A percentile compares a stretch with the other conserved stretches of the same genome.
Evolutionary conservation across 129 eudicot genomes (phyloP).

Genomic region (Escallonia herrerae): DNA sequence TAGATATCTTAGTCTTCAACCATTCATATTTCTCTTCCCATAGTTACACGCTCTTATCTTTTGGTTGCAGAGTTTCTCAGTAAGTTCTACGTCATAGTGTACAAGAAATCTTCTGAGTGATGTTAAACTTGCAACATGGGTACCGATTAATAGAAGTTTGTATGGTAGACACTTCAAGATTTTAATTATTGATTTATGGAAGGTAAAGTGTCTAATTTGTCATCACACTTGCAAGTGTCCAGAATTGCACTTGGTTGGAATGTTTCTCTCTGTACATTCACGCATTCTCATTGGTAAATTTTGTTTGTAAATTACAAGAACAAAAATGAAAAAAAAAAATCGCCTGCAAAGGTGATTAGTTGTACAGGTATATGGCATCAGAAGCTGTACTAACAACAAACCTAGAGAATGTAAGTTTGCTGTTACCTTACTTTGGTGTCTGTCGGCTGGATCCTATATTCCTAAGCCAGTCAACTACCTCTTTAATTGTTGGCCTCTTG

Average conservation of each 20-base stretch:
- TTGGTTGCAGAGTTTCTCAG: background rate
- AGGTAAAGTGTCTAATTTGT: background rate
- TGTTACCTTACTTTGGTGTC: conserved; percentile 29
- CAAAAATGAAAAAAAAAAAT: conserved; percentile 10
- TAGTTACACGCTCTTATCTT: background rate
- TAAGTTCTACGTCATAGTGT: too few relatives aligned
- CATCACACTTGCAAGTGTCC: background rate
- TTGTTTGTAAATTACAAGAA: conserved; percentile 5
- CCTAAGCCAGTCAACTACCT: conserved; percentile 72
- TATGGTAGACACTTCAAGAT: too few relatives aligned
- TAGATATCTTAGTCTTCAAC: too few relatives aligned
- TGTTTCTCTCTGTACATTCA: conserved; percentile 23
- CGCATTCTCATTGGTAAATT: conserved; percentile 11
- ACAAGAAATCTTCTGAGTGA: too few relatives aligned
- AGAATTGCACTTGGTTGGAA: conserved; percentile 8
- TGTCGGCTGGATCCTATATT: conserved; percentile 36
- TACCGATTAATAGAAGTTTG: too few relatives aligned
- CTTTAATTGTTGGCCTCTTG: conserved; percentile 66
- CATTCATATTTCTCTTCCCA: too few relatives aligned
- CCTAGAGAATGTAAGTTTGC: conserved; percentile 14
- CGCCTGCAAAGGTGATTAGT: conserved; percentile 19
- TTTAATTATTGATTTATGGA: too few relatives aligned
- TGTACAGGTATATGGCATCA: conserved; percentile 20
- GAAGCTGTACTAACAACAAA: conserved; percentile 14
- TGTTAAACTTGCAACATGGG: too few relatives aligned